phyloP scores from a whole-genome alignment of 176 grass and related monocot genomes.

The Elymus sibiricus region DNA sequence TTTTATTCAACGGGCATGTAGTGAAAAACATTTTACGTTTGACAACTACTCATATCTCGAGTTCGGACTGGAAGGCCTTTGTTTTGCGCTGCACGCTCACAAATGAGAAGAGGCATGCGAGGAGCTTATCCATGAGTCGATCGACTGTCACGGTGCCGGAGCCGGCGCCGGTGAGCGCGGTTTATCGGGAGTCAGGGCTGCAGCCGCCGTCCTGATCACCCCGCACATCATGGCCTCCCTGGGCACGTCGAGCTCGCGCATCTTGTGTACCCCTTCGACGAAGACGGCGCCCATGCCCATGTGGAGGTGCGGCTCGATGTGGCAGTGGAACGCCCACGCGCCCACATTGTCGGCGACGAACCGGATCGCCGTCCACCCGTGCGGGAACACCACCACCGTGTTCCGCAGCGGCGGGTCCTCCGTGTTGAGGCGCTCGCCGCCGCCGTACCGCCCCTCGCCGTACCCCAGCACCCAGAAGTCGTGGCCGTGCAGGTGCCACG shows the following conservation, averaged over 20 bases:
- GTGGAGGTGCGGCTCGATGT: conserved; percentile 81
- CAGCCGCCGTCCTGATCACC: neutral
- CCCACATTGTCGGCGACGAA: conserved; percentile 73
- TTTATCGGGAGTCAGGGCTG: neutral
- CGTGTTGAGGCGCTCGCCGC: conserved; percentile 31
- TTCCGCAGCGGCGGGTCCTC: conserved; percentile 71
- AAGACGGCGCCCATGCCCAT: conserved; percentile 81
- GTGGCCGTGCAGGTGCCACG: conserved; percentile 83
- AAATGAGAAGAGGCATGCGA: conserved; percentile 21
- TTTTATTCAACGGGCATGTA: neutral
- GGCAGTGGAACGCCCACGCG: conserved; percentile 89
- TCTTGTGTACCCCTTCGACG: conserved; percentile 47
- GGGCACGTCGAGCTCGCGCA: conserved; percentile 41
- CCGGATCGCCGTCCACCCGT: conserved; percentile 63
- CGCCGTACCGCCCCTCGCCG: conserved; percentile 44
- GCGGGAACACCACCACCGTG: conserved; percentile 67
- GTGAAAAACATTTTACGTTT: neutral
- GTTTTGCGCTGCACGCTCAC: neutral
- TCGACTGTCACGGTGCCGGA: neutral
- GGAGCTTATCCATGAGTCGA: neutral
- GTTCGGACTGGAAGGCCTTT: neutral
- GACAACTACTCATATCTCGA: neutral
- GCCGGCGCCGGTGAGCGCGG: neutral
- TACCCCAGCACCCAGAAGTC: conserved; percentile 91
- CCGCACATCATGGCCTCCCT: conserved; percentile 57